These are phyloP conservation scores for Globisporangium perplexum DNA, from an alignment of 352 stramenopile genomes.

Conservation along the genomic window DNA sequence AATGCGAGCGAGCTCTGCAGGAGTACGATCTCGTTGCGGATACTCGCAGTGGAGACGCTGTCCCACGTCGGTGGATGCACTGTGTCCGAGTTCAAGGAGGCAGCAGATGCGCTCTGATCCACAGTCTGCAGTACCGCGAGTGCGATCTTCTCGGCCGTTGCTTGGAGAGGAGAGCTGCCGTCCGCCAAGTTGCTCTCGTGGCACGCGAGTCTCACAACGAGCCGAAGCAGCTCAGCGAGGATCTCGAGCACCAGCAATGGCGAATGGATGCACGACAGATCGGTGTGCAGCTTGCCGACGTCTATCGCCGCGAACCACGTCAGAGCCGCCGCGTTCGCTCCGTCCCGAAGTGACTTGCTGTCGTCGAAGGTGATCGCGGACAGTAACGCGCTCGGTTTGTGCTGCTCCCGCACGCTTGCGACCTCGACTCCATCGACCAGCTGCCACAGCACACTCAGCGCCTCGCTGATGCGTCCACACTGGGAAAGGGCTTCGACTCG, in stretches of 20 bases:
- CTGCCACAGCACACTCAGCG: conserved; percentile 23
- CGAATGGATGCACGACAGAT: not conserved
- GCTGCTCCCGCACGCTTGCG: not conserved
- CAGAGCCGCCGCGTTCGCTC: conserved; percentile 23
- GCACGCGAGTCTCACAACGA: conserved; percentile 20
- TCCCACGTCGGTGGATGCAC: not conserved
- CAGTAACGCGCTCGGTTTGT: conserved; percentile 4
- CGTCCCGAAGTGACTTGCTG: conserved; percentile 30
- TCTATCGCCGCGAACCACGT: conserved; percentile 30
- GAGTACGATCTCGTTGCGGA: conserved; percentile 29
- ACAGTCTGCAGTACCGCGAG: conserved; percentile 17
- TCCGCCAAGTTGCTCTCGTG: conserved; percentile 26
- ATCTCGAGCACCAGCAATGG: conserved; percentile 22
- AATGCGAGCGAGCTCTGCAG: conserved; percentile 33
- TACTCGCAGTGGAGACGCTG: not conserved
- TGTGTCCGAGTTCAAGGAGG: not conserved
- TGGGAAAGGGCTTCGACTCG: conserved; percentile 44
- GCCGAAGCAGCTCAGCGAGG: conserved; percentile 22
- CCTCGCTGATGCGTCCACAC: conserved; percentile 48
- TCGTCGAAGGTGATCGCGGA: conserved; percentile 26
- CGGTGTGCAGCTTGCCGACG: conserved; percentile 12
- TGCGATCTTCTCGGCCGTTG: conserved; percentile 27
- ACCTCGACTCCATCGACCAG: conserved; percentile 22
- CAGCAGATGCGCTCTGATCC: not conserved
- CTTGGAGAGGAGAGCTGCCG: conserved; percentile 14